A percentile compares a stretch with the other conserved stretches of the same genome.
Conservation (phyloP, 495 filamentous ascomycete species). For the Talaromyces thailandensis region DNA sequence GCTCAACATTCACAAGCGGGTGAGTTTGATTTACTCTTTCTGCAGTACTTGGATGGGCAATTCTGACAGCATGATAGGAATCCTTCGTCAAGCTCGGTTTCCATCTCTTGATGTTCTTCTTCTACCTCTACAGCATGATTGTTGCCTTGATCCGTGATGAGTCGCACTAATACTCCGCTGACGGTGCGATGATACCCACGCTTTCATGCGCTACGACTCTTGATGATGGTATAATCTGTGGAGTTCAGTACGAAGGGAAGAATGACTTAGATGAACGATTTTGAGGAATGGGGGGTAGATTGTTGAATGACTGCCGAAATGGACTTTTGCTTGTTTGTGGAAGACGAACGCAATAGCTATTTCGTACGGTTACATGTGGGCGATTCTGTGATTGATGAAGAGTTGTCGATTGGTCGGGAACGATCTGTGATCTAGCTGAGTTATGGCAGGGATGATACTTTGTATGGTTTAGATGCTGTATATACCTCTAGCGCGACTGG, state of each 20-base stretch:
- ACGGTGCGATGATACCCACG: constrained; percentile 30
- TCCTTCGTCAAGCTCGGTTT: constrained; percentile 99
- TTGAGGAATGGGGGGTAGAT: neutral
- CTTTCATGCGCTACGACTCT: constrained; percentile 15
- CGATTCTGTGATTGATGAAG: neutral
- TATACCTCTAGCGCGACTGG: constrained; percentile 35
- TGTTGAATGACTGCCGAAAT: neutral
- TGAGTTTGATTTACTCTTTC: constrained; percentile 24
- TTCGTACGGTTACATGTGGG: neutral
- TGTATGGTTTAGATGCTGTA: constrained; percentile 32
- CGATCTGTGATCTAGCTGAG: neutral
- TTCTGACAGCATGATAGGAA: constrained; percentile 51
- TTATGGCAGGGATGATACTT: neutral
- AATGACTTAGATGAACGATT: neutral
- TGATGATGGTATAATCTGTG: neutral
- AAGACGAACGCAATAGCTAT: neutral
- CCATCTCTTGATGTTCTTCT: constrained; percentile 99
- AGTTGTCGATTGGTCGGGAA: neutral
- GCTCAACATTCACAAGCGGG: constrained; percentile 98
- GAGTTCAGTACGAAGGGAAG: neutral
- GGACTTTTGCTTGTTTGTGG: neutral
- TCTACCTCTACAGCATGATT: constrained; percentile 99
- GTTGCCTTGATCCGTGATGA: constrained; percentile 96
- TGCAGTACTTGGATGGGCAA: neutral
- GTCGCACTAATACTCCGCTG: constrained; percentile 52